phyloP scores from a whole-genome alignment of 2,329 filamentous ascomycete genomes.

The Diplodia seriata region DNA sequence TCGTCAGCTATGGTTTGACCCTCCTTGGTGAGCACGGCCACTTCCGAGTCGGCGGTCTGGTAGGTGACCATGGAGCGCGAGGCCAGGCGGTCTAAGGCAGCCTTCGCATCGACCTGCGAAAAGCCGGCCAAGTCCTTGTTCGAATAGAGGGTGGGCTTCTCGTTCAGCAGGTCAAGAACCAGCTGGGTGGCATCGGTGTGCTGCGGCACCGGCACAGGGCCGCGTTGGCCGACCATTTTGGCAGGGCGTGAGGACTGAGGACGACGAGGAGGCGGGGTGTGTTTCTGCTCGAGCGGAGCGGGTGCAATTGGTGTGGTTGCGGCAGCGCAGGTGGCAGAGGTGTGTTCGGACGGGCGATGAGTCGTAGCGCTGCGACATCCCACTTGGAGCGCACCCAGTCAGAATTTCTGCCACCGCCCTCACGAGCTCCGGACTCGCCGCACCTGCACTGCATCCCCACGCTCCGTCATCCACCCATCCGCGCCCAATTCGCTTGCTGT shows the following conservation, averaged over 20 bases:
- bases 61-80: conserved; percentile 89
- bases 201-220: conserved; percentile 55
- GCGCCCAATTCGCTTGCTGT: not conserved
- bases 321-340: not conserved
- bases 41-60: conserved; percentile 80
- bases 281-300: not conserved
- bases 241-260: not conserved
- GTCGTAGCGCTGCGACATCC: conserved; percentile 30
- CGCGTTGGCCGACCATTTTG: conserved; percentile 55
- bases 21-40: conserved; percentile 77
- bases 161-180: conserved; percentile 73
- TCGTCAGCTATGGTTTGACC: conserved; percentile 73
- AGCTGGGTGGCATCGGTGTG: conserved; percentile 71
- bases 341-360: conserved; percentile 24
- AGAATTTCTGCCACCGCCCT: conserved; percentile 31
- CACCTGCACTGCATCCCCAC: not conserved
- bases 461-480: not conserved
- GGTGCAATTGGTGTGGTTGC: conserved; percentile 19
- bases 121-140: conserved; percentile 56
- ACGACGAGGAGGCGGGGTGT: not conserved
- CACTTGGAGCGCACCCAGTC: conserved; percentile 15
- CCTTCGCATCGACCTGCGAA: conserved; percentile 69
- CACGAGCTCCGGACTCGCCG: conserved; percentile 18
- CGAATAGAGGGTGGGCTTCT: conserved; percentile 61
- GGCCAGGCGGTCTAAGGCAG: conserved; percentile 82